A percentile compares a stretch with the other conserved stretches of the same genome.
phyloP scores from a whole-genome alignment of 257 asterid genomes.

The Gardenia jasminoides region DNA sequence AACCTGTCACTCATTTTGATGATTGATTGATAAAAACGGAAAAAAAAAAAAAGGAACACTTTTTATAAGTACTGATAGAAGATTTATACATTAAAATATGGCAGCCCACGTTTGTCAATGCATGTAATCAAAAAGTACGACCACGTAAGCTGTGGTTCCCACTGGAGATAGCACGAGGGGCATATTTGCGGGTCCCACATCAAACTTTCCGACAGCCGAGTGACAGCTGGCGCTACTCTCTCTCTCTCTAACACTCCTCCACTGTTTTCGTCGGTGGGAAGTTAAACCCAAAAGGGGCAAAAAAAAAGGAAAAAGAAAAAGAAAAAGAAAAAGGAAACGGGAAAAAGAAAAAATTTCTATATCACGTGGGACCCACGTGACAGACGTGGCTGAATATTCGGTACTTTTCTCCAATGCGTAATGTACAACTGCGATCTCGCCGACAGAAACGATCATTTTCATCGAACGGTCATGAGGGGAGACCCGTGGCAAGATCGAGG shows the following conservation, averaged over 20 bases:
- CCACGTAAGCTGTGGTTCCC: constrained; percentile 9
- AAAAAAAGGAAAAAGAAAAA: background rate
- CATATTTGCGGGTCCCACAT: background rate
- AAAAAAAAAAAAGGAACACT: background rate
- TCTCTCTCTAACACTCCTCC: background rate
- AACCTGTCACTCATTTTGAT: background rate
- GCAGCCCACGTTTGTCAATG: background rate
- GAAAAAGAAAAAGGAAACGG: background rate
- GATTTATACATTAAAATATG: background rate
- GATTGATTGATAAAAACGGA: background rate
- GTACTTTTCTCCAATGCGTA: background rate
- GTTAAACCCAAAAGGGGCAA: background rate
- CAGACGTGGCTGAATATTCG: constrained; percentile 1
- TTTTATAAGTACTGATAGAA: background rate
- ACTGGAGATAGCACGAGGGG: background rate
- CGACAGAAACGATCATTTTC: constrained; percentile 10
- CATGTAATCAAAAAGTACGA: background rate
- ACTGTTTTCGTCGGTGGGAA: constrained; percentile 20
- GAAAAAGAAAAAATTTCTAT: background rate
- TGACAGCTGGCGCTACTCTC: constrained; percentile 14
- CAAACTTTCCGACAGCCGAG: constrained; percentile 1
- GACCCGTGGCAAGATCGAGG: background rate
- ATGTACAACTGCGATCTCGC: background rate
- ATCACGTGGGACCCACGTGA: constrained; percentile 5
- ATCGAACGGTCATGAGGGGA: background rate